phyloP scores from a whole-genome alignment of 306 rosid genomes.

The Ammopiptanthus mongolicus region DNA sequence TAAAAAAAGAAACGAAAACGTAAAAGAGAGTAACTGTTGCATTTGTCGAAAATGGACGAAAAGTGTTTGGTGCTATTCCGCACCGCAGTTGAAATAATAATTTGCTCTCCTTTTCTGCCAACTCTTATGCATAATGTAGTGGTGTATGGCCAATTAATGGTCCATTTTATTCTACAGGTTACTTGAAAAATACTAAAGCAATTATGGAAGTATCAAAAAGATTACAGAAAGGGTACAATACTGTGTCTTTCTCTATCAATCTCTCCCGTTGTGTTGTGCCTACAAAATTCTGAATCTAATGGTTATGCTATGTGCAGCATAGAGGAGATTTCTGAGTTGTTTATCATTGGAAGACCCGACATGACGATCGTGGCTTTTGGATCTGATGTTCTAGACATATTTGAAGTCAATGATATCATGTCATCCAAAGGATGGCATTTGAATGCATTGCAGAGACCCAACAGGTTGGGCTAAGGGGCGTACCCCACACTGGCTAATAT shows the following conservation, averaged over 20 bases:
- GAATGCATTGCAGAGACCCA: conserved; percentile 95
- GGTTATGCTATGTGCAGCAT: conserved; percentile 48
- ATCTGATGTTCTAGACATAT: conserved; percentile 72
- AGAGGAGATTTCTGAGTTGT: conserved; percentile 72
- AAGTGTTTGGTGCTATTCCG: too few relatives aligned
- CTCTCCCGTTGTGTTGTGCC: neutral
- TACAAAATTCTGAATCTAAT: conserved; percentile 1
- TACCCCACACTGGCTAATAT: neutral
- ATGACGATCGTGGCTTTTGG: conserved; percentile 91
- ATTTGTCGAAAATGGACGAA: too few relatives aligned
- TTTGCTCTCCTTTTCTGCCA: conserved; percentile 6
- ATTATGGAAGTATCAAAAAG: conserved; percentile 76
- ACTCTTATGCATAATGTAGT: conserved; percentile 11
- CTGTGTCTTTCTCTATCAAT: neutral
- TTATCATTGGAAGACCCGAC: conserved; percentile 76
- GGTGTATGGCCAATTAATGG: conserved; percentile 9
- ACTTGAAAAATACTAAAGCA: conserved; percentile 71
- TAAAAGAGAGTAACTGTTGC: too few relatives aligned
- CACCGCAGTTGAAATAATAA: neutral
- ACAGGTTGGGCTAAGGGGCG: conserved; percentile 43
- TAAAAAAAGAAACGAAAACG: too few relatives aligned
- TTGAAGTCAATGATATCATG: conserved; percentile 88
- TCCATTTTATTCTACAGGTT: conserved; percentile 49
- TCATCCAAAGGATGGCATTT: conserved; percentile 97
- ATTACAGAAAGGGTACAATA: conserved; percentile 65